These are phyloP conservation scores for Perkinsela sp. DNA, from an alignment of 208 protist species.

Conservation along the genomic window DNA sequence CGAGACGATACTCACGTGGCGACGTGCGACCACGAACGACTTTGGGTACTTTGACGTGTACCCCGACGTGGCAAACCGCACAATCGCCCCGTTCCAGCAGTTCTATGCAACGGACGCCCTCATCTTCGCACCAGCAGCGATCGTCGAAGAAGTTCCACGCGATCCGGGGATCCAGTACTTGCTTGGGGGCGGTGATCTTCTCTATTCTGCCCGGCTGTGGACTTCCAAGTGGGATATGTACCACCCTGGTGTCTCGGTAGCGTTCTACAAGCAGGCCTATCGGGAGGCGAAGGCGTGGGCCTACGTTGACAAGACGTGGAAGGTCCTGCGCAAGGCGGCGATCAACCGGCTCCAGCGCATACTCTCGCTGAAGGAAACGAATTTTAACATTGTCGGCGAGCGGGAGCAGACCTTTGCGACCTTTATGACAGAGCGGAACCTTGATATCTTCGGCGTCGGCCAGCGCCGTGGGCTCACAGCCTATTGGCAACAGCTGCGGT, in stretches of 20 bases:
- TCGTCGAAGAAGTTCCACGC: not conserved
- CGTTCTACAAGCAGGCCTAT: not conserved
- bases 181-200: not conserved
- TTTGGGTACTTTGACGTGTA: not conserved
- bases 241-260: not conserved
- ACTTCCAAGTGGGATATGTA: not conserved
- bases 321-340: not conserved
- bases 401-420: not conserved
- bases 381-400: not conserved
- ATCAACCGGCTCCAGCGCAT: not conserved
- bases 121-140: not conserved
- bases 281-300: not conserved
- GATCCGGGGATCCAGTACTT: not conserved
- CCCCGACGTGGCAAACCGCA: not conserved
- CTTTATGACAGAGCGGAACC: not conserved
- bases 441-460: not conserved
- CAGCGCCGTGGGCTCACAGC: not conserved
- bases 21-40: not conserved
- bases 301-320: not conserved
- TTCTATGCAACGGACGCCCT: not conserved
- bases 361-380: not conserved
- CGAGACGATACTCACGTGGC: not conserved
- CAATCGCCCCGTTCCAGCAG: not conserved
- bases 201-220: not conserved
- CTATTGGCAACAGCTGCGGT: not conserved